These are phyloP conservation scores for Tolypocladium ophioglossoides DNA, from an alignment of 2,329 filamentous ascomycete genomes.

Conservation along the genomic window DNA sequence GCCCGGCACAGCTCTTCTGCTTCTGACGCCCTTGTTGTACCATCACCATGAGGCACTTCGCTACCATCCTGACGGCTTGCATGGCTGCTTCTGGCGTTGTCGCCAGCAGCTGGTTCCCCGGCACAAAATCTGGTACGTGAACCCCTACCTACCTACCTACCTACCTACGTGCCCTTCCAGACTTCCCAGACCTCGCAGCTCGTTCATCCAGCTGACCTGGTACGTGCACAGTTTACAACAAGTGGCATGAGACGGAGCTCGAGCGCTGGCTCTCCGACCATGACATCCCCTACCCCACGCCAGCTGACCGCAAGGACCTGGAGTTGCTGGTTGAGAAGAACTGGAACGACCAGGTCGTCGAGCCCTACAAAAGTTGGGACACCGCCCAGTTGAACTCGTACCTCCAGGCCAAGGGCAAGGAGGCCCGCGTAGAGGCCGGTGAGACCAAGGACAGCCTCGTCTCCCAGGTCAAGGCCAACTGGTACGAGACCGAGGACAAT, in stretches of 20 bases:
- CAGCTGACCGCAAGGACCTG: conserved; percentile 89
- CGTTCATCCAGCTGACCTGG: background rate
- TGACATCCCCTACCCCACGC: conserved; percentile 79
- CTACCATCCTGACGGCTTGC: conserved; percentile 58
- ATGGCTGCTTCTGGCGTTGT: conserved; percentile 60
- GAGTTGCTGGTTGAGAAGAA: conserved; percentile 80
- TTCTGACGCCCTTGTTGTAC: background rate
- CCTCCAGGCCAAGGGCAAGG: conserved; percentile 58
- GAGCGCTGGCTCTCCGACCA: conserved; percentile 95
- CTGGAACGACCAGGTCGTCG: conserved; percentile 69
- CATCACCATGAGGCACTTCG: conserved; percentile 64
- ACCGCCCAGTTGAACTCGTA: conserved; percentile 56
- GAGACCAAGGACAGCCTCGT: conserved; percentile 59
- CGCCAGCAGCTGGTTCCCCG: conserved; percentile 71
- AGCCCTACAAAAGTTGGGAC: conserved; percentile 72
- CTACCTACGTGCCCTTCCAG: background rate
- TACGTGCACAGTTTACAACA: conserved; percentile 69
- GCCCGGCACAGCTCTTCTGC: background rate
- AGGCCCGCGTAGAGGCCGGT: conserved; percentile 56
- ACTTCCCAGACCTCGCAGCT: background rate
- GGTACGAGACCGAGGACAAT: conserved; percentile 72
- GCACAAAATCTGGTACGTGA: conserved; percentile 63
- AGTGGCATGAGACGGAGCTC: conserved; percentile 96
- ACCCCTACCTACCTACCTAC: too few relatives aligned
- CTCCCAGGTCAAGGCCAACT: conserved; percentile 58